These are phyloP conservation scores for Thermomucor indicae-seudaticae DNA, from an alignment of 371 early-diverging fungal species.

Conservation along the genomic window DNA sequence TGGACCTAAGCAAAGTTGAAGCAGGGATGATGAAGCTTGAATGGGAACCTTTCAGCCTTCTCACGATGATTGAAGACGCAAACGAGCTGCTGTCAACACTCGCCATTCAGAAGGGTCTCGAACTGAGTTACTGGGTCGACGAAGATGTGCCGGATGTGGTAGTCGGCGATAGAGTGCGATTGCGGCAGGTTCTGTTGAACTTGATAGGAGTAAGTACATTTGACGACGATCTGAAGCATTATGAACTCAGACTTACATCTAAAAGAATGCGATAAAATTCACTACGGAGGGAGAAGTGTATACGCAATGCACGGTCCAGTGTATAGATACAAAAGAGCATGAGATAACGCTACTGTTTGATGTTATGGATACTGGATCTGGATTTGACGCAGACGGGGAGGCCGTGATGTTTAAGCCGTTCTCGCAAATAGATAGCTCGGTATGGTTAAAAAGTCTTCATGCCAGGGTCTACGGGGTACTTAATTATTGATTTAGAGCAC, in stretches of 20 bases:
- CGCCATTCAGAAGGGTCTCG: constrained; percentile 58
- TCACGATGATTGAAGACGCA: constrained; percentile 59
- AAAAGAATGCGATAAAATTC: constrained; percentile 66
- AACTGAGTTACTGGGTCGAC: constrained; percentile 58
- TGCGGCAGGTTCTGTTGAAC: constrained; percentile 56
- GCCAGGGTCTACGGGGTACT: neutral
- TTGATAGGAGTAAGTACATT: constrained; percentile 45
- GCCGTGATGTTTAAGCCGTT: constrained; percentile 69
- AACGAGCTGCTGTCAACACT: constrained; percentile 57
- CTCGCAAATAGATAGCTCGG: constrained; percentile 62
- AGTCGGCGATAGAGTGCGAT: constrained; percentile 54
- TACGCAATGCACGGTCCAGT: constrained; percentile 51
- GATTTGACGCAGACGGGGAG: constrained; percentile 58
- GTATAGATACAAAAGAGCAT: constrained; percentile 15
- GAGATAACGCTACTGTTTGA: constrained; percentile 53
- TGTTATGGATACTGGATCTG: constrained; percentile 62
- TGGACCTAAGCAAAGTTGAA: constrained; percentile 68
- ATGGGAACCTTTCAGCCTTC: constrained; percentile 56
- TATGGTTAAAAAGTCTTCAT: constrained; percentile 8
- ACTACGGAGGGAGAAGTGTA: constrained; percentile 59
- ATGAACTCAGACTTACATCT: neutral
- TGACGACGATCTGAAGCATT: neutral
- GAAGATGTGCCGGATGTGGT: constrained; percentile 57
- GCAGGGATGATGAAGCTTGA: constrained; percentile 71
- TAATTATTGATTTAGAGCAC: constrained; percentile 37